Conservation (phyloP, 371 early-diverging fungal species). For the Cokeromyces recurvatus region DNA sequence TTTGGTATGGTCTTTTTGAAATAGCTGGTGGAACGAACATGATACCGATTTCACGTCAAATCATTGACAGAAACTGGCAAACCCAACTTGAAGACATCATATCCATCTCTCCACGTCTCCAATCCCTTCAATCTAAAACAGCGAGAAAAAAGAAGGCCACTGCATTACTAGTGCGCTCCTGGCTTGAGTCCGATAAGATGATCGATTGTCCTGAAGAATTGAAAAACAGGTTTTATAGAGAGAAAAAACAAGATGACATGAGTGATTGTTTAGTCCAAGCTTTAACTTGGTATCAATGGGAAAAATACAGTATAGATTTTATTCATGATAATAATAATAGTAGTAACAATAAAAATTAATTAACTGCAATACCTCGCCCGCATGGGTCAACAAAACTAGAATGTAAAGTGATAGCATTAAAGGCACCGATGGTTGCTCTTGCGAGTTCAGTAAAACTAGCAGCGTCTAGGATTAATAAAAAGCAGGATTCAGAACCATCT, state of each 20-base stretch:
- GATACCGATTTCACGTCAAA: conserved; percentile 13
- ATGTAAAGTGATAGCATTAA: conserved; percentile 42
- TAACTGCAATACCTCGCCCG: conserved; percentile 37
- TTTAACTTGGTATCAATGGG: conserved; percentile 65
- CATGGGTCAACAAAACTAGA: conserved; percentile 36
- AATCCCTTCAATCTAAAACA: background rate
- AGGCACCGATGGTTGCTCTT: conserved; percentile 42
- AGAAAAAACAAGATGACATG: conserved; percentile 70
- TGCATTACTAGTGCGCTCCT: conserved; percentile 30
- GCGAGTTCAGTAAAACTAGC: conserved; percentile 53
- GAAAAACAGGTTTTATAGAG: conserved; percentile 34
- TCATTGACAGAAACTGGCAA: conserved; percentile 22
- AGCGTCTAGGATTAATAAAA: conserved; percentile 60
- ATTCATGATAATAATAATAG: conserved; percentile 2
- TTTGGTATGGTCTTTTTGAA: conserved; percentile 37
- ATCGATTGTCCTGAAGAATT: conserved; percentile 20
- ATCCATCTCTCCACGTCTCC: background rate
- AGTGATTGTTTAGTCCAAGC: conserved; percentile 72
- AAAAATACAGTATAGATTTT: conserved; percentile 8
- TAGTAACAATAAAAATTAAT: conserved; percentile 14
- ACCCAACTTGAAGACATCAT: conserved; percentile 5
- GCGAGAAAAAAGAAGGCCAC: conserved; percentile 28
- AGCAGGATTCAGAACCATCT: conserved; percentile 44
- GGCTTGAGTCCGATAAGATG: conserved; percentile 22
- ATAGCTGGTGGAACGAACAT: background rate